Conservation (phyloP, 1,139 yeast genomes). For the Zygoascus sp. region DNA sequence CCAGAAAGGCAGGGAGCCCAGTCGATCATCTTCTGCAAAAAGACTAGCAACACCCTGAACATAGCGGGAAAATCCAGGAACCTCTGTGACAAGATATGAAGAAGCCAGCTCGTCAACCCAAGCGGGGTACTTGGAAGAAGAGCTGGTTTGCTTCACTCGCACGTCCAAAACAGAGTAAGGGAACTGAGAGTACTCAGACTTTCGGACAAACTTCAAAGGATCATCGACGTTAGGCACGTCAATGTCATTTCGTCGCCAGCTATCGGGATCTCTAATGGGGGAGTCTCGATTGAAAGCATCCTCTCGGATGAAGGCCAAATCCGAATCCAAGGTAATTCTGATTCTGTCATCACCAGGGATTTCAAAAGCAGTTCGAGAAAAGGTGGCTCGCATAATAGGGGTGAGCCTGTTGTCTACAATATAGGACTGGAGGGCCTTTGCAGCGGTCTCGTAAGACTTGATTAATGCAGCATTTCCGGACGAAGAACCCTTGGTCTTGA, state of each 20-base stretch:
- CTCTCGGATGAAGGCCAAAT: slow-evolving; percentile 81
- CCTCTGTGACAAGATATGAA: slow-evolving; percentile 81
- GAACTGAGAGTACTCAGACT: slow-evolving; percentile 80
- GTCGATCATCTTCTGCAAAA: slow-evolving; percentile 82
- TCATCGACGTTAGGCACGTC: slow-evolving; percentile 65
- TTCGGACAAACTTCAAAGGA: slow-evolving; percentile 69
- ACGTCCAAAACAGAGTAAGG: slow-evolving; percentile 93
- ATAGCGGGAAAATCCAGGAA: slow-evolving; percentile 85
- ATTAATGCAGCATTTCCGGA: slow-evolving; percentile 42
- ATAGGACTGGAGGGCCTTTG: slow-evolving; percentile 57
- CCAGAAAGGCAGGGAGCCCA: slow-evolving; percentile 93
- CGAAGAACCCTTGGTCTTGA: slow-evolving; percentile 51
- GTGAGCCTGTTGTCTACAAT: slow-evolving; percentile 64
- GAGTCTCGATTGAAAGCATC: slow-evolving; percentile 78
- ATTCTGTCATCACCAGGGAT: slow-evolving; percentile 95
- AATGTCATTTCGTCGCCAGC: slow-evolving; percentile 91
- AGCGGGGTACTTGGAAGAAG: slow-evolving; percentile 29
- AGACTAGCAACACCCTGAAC: slow-evolving; percentile 87
- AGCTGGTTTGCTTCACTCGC: slow-evolving; percentile 43
- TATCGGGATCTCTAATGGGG: slow-evolving; percentile 82
- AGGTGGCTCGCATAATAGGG: slow-evolving; percentile 82
- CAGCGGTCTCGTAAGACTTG: slow-evolving; percentile 50
- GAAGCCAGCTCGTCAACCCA: slow-evolving; percentile 89
- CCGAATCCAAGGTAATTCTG: slow-evolving; percentile 84
- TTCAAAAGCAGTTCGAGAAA: slow-evolving; percentile 93